Base-by-base conservation (phyloP, 2,329 filamentous ascomycete genomes). In the Ophidiomyces ophidiicola region DNA sequence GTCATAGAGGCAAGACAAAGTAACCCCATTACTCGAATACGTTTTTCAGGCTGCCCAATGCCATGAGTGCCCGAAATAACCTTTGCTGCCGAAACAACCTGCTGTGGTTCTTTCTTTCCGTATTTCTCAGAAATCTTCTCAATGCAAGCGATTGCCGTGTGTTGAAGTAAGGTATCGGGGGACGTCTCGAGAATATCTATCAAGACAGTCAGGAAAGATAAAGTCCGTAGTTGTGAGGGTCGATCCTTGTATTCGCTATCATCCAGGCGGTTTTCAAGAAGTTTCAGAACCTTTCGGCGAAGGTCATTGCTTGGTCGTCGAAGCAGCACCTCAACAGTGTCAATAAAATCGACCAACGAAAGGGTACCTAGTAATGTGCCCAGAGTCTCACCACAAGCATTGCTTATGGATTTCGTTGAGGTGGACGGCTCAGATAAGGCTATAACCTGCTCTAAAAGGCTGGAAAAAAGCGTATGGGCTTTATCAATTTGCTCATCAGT, bases 121-220 rank as follows among this genome's bases (percentile, higher is more conserved):
- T 94, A 96, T 58, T 88, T 88, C 61, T 94, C 87, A 2, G 83
- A 76, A 46, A 98, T 92, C 59, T 84, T 83, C 62, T 94, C 87
- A 31, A 96, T 80, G 51, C 88, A 96, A 24, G 78, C 78, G 45
- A 98, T 78, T 1, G 87, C 83, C 7, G 83, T 85, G 51, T 86
- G 80, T 61, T 88, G 86, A 57, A 90, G 80, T 19, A 76, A 70
- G 38, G 80, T 72, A 48, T 90, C 78, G 21, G 72, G 66, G 5
- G 82, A 80, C 35, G 80, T 73, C 40, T 79, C 69, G 43, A 98
- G 75, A 32, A 92, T 82, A 14, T 72, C 70, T 12, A 82, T 83
- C 45, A 94, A 70, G 48, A 80, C 80, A 7, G 83, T 79, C 48
- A 94, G 56, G 67, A 94, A 90, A 7, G 77, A 73, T 24, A 94